A percentile compares a stretch with the other conserved stretches of the same genome.
Conservation (phyloP, 129 eudicot species). For the Calendula officinalis region DNA sequence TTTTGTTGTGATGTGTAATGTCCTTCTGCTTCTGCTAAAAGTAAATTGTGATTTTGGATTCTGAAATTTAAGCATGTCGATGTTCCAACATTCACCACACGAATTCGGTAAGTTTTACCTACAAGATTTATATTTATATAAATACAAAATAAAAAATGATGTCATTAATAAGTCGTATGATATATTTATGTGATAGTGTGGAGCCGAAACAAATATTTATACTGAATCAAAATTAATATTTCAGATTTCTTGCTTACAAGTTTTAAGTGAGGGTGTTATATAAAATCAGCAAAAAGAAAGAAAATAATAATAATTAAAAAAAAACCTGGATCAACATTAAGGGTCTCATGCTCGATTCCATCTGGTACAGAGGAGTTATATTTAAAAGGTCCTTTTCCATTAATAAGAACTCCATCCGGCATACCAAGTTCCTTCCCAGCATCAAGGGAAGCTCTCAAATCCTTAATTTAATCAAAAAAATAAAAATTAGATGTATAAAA, state of each 20-base stretch:
- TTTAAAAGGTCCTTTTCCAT: slow-evolving; percentile 92
- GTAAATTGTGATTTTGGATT: slow-evolving; percentile 76
- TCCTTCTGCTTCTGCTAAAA: slow-evolving; percentile 90
- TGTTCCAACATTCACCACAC: slow-evolving; percentile 82
- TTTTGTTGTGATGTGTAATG: slow-evolving; percentile 75
- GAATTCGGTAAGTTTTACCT: slow-evolving; percentile 93
- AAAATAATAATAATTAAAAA: neutral
- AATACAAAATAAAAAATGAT: neutral
- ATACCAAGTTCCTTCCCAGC: slow-evolving; percentile 79
- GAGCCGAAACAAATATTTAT: neutral
- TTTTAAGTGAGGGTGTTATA: neutral
- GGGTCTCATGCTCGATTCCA: slow-evolving; percentile 71
- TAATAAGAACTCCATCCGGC: slow-evolving; percentile 97
- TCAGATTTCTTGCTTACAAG: neutral
- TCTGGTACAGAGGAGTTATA: slow-evolving; percentile 78
- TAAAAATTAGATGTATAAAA: slow-evolving; percentile 6
- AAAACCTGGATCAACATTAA: slow-evolving; percentile 87
- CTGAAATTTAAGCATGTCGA: slow-evolving; percentile 89
- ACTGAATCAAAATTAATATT: slow-evolving; percentile 1
- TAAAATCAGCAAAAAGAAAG: too few relatives aligned
- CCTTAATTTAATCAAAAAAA: slow-evolving; percentile 37
- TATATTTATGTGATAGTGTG: neutral
- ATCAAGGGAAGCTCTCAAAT: slow-evolving; percentile 58
- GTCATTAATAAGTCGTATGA: neutral
- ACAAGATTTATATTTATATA: slow-evolving; percentile 19